Conservation (phyloP, 257 asterid species). For the Jacaranda mimosifolia region DNA sequence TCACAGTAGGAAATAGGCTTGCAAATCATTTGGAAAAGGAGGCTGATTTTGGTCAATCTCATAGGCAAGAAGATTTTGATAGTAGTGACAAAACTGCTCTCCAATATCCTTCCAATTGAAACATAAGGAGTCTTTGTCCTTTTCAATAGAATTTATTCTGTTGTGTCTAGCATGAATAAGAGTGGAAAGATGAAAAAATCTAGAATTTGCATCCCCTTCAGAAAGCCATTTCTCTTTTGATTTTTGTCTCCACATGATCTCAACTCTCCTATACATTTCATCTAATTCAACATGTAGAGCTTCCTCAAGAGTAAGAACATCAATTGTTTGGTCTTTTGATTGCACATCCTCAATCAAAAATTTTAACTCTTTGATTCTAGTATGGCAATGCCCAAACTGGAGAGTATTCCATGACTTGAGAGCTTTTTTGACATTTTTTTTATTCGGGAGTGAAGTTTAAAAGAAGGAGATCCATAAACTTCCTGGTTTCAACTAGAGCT, state of each 20-base stretch:
- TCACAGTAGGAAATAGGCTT: not conserved
- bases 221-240: not conserved
- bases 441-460: not conserved
- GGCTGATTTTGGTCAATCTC: not conserved
- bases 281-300: not conserved
- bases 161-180: not conserved
- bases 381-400: not conserved
- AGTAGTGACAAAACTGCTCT: not conserved
- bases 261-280: not conserved
- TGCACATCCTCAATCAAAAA: not conserved
- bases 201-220: not conserved
- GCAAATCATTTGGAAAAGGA: not conserved
- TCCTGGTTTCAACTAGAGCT: not conserved
- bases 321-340: not conserved
- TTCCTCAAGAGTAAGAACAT: not conserved
- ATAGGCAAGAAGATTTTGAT: too few species aligned
- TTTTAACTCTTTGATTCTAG: too few species aligned
- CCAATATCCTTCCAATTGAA: not conserved
- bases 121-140: not conserved
- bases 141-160: not conserved
- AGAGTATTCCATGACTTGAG: not conserved
- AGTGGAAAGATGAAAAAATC: not conserved
- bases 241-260: not conserved
- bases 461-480: not conserved
- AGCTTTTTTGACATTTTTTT: not conserved